These are phyloP conservation scores for Puccinellia tenuiflora DNA, from an alignment of 176 grass and related monocot species.

Conservation along the genomic window DNA sequence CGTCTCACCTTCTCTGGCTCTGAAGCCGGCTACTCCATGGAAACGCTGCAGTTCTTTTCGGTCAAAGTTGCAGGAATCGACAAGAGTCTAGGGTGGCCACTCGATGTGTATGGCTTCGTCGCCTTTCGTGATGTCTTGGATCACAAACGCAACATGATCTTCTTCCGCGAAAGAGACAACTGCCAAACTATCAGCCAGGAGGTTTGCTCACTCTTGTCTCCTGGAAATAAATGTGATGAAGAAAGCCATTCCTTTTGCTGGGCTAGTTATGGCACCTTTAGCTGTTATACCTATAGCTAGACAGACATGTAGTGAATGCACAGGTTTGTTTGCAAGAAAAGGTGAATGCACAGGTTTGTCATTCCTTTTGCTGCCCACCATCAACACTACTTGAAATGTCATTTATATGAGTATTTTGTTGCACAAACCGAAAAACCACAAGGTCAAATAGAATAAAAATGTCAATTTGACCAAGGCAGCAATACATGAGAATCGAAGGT, in stretches of 20 bases:
- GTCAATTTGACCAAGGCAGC: too few relatives aligned
- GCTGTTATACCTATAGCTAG: neutral
- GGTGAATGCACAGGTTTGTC: too few relatives aligned
- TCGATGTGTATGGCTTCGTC: neutral
- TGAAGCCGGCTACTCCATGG: neutral
- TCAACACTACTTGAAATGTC: too few relatives aligned
- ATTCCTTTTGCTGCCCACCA: too few relatives aligned
- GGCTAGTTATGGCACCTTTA: neutral
- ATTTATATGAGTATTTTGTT: too few relatives aligned
- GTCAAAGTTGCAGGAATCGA: neutral
- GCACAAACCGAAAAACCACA: too few relatives aligned
- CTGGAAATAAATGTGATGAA: neutral
- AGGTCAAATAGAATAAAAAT: too few relatives aligned
- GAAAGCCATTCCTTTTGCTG: neutral
- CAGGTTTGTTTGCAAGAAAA: neutral
- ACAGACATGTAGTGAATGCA: neutral
- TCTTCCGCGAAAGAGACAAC: neutral
- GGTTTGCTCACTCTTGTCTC: neutral
- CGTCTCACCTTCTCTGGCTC: neutral
- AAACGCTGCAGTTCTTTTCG: conserved; percentile 8
- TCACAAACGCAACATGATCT: conserved; percentile 5
- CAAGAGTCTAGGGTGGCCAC: neutral
- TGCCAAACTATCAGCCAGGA: neutral
- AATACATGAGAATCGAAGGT: too few relatives aligned
- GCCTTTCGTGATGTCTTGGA: neutral